These are phyloP conservation scores for Boletus nobilissimus DNA, from an alignment of 1,284 basidiomycete genomes.

Conservation along the genomic window DNA sequence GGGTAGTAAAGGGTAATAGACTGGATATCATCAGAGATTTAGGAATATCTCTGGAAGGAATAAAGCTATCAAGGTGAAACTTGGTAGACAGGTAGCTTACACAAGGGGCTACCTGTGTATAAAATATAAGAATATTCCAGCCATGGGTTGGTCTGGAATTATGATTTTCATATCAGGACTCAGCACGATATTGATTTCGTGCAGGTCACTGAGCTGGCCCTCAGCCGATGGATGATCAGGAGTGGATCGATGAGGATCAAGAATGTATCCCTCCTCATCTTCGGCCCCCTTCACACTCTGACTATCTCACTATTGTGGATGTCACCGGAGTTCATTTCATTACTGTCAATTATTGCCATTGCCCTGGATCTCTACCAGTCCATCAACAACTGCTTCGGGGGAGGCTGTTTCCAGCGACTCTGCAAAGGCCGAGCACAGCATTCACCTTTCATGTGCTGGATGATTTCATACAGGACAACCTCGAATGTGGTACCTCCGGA, in stretches of 20 bases:
- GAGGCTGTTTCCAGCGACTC: neutral
- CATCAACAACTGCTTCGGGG: neutral
- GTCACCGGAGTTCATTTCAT: neutral
- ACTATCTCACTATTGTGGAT: neutral
- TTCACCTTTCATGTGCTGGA: neutral
- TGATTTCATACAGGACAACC: slow-evolving; percentile 32
- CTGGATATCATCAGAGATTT: too few relatives aligned
- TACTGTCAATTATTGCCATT: neutral
- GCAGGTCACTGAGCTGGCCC: too few relatives aligned
- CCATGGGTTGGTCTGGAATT: too few relatives aligned
- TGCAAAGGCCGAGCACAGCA: neutral
- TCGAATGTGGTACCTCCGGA: slow-evolving; percentile 42
- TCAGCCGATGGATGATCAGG: too few relatives aligned
- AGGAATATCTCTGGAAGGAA: too few relatives aligned
- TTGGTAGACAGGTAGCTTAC: too few relatives aligned
- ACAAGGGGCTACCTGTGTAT: too few relatives aligned
- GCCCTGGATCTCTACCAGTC: neutral
- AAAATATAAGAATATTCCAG: too few relatives aligned
- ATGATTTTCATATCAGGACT: too few relatives aligned
- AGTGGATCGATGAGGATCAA: neutral
- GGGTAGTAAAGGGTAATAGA: too few relatives aligned
- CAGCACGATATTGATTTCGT: too few relatives aligned
- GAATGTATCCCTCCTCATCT: neutral
- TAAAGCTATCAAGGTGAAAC: too few relatives aligned
- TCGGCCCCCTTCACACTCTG: neutral